Evolutionary conservation across 805 yeast genomes (phyloP), one percentile per base, ranked within the genome.

Genomic region (Ogataea pignaliae): DNA sequence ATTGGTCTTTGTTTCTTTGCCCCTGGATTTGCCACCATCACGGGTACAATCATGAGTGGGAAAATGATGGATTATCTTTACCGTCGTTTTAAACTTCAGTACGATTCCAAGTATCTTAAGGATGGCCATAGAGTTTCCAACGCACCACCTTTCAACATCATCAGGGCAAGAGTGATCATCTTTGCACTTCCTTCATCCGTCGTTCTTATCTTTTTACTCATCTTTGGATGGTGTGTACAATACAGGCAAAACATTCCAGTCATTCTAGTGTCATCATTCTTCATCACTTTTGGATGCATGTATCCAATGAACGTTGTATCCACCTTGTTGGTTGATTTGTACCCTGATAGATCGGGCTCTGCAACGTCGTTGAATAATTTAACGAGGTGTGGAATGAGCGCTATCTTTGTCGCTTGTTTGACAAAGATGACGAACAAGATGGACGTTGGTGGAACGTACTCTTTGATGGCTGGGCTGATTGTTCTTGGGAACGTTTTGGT

Each of bases 1-100:
- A 77, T 86, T 34, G 96, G 96, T 3, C 63, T 79, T 14, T 78
- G 88, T 43, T 88, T 81, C 55, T 68, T 88, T 35, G 85, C 95
- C 3, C 79, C 83, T 16, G 96, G 96, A 13, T 52, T 77, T 0
- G 84, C 83, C 10, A 77, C 87, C 3, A 59, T 85, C 13, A 34
- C 70, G 0, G 88, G 91, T 18, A 76, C 90, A 0, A 48, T 87
- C 0, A 31, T 59, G 0, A 63, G 80, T 3, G 96, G 96, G 1
- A 66, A 70, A 49, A 35, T 78, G 3, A 56, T 85, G 52, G 82
- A 85, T 54, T 61, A 63, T 59, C 61, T 69, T 45, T 85, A 83
- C 56, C 61, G 61, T 14, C 57, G 55, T 15, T 52, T 61, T 13
- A 64, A 59, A 43, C 48, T 46, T 26, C 60, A 61, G 38, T 71